Evolutionary conservation across 495 filamentous ascomycete genomes (phyloP), one percentile per base, ranked within the genome.

Genomic region (Xylaria cubensis): DNA sequence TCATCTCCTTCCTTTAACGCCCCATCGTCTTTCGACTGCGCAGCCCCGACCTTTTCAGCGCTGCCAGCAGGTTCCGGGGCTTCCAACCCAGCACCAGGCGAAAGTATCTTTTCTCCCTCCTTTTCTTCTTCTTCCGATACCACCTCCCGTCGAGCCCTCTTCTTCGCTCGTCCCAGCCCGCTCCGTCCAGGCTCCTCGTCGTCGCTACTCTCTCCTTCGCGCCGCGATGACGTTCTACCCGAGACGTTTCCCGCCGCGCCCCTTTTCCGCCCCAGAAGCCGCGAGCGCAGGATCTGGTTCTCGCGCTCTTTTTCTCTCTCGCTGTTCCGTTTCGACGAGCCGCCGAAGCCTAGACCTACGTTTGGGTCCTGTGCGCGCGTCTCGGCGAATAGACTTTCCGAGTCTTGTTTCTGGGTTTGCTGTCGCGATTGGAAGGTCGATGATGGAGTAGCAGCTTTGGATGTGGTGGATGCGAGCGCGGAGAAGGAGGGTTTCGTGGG

Each of bases 141-240:
- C 29, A 48, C 58, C 46, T 72, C 59, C 67, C 36, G 29, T 24
- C 74, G 36, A 39, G 62, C 67, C 64, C 69, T 53, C 64, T 71
- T 79, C 77, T 84, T 86, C 42, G 69, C 80, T 64, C 83, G 83
- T 24, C 89, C 86, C 50, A 89, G 75, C 61, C 86, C 84, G 32
- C 87, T 84, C 70, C 90, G 81, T n/a, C 90, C 90, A 66, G 86
- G 82, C 29, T 92, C 89, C 36, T 92, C 90, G 53, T 92, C 90
- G 53, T 90, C 89, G 64, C 87, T 84, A 56, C 82, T 85, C 9
- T 85, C 84, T 6, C 80, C 84, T 6, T 81, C 84, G 19, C 74
- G 39, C 55, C 39, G 67, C 69, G 36, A 64, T 72, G 15, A 64
- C 73, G 15, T 62, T 58, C 39, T 66, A 21, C 53, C 70, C 58